Percentiles rank a stretch among this genome's conserved stretches.
phyloP scores from a whole-genome alignment of 2,329 filamentous ascomycete genomes.

The Penicillium verrucosum region DNA sequence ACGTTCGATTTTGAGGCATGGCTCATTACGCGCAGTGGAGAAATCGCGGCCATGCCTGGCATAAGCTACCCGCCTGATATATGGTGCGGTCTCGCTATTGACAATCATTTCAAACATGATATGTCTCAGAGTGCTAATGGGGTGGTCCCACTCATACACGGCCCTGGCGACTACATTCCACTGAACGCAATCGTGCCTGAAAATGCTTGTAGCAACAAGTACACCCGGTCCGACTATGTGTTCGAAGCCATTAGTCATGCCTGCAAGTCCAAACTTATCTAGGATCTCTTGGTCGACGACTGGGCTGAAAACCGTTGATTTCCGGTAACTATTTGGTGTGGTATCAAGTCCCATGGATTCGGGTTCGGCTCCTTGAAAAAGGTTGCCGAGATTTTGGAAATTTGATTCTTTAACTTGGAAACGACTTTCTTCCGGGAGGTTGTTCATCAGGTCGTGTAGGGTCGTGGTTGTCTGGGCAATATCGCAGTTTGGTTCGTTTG shows the following conservation, averaged over 20 bases:
- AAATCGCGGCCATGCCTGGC: background rate
- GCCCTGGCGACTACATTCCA: background rate
- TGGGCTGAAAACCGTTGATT: fast-evolving
- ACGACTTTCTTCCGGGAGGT: fast-evolving
- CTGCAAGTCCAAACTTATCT: too few species aligned
- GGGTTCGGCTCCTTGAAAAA: background rate
- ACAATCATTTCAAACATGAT: background rate
- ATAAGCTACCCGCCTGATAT: background rate
- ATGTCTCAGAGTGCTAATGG: background rate
- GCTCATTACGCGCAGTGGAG: fast-evolving
- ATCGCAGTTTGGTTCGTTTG: background rate
- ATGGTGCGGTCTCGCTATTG: background rate
- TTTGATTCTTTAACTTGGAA: fast-evolving
- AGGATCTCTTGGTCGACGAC: background rate
- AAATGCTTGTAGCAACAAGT: background rate
- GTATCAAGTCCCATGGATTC: background rate
- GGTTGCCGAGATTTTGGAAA: fast-evolving
- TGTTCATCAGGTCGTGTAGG: background rate
- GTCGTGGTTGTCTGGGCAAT: background rate
- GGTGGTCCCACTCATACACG: background rate
- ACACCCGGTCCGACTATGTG: background rate
- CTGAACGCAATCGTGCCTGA: background rate
- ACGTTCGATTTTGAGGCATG: background rate
- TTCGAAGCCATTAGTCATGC: background rate
- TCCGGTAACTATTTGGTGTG: background rate